Evolutionary conservation across 495 filamentous ascomycete genomes (phyloP), one percentile per base, ranked within the genome.

Genomic region (Pseudoneurospora amorphoporcata): DNA sequence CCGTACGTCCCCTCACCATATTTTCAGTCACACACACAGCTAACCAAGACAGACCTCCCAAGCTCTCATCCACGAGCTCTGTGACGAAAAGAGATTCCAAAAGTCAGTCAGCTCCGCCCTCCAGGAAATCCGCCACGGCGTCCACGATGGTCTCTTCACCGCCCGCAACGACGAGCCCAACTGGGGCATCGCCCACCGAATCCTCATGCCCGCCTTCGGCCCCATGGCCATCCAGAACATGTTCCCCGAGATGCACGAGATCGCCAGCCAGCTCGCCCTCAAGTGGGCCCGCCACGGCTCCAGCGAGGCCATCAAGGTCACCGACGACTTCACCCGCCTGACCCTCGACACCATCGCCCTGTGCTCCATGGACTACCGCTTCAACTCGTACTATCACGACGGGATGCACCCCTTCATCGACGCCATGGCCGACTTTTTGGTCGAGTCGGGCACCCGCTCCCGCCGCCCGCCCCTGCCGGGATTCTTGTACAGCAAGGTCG

Each of bases 201-300:
- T 91, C 38, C 73, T 87, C 61, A 83, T 87, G 80, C 91, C 91
- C 4, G 91, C 88, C 4, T 93, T 95, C 78, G 92, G 91, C 0
- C 92, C 92, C 3, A 74, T 92, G 39, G 83, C 87, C 9, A 90
- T 95, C 75, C 86, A 87, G 74, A 82, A 78, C 69, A 94, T 93
- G 91, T 92, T 91, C 75, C 82, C 86, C 72, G 89, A 91, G 71
- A 94, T 94, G 91, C 88, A 91, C 72, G 92, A 93, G 76, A 88
- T 93, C 68, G 85, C 89, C 0, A 82, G 81, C 1, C 91, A 95
- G 73, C 81, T 94, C n/a, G 85, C 87, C 10, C 84, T 92, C 74
- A 93, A 93, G 80, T 94, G 90, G 90, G 91, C 89, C 17, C 87
- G 91, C 38, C 84, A 87, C 72, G 92, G 91, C 0, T 79, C 87